Evolutionary conservation across 2,329 filamentous ascomycete species (phyloP).

Genomic region (Penicillium sp.): DNA sequence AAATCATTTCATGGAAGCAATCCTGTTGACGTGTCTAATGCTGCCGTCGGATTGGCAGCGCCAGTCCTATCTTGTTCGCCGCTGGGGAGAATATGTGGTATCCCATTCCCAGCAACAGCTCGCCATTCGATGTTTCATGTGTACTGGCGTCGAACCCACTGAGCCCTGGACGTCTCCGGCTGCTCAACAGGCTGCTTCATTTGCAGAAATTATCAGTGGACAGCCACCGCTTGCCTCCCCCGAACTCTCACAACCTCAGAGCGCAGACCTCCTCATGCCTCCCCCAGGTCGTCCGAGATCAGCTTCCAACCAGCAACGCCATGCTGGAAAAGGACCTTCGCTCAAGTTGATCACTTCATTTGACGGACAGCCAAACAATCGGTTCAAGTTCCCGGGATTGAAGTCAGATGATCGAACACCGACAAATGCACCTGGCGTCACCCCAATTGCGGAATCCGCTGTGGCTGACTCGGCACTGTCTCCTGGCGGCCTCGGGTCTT

Average conservation of each 20-base stretch:
- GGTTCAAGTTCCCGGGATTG: constrained; percentile 66
- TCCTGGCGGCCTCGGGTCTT: constrained; percentile 68
- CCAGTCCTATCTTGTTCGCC: constrained; percentile 82
- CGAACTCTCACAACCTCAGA: constrained; percentile 59
- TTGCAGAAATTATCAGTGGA: constrained; percentile 31
- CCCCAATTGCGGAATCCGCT: constrained; percentile 82
- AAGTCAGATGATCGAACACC: constrained; percentile 68
- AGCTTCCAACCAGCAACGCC: constrained; percentile 57
- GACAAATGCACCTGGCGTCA: constrained; percentile 75
- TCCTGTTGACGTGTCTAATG: constrained; percentile 82
- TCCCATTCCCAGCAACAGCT: constrained; percentile 85
- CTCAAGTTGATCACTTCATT: constrained; percentile 93
- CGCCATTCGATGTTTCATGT: constrained; percentile 90
- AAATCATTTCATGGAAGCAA: constrained; percentile 87
- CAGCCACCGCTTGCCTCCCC: constrained; percentile 52
- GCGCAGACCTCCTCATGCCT: constrained; percentile 23
- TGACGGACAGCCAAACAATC: constrained; percentile 53
- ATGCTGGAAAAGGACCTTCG: constrained; percentile 77
- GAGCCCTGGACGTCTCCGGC: constrained; percentile 89
- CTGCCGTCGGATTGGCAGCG: constrained; percentile 89
- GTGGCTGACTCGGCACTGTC: constrained; percentile 64
- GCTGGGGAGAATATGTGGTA: constrained; percentile 93
- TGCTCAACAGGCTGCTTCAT: constrained; percentile 64
- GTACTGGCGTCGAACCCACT: constrained; percentile 80
- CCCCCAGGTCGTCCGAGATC: constrained; percentile 38